These are phyloP conservation scores for Pythium aquatile DNA, from an alignment of 352 stramenopile genomes.

Conservation along the genomic window DNA sequence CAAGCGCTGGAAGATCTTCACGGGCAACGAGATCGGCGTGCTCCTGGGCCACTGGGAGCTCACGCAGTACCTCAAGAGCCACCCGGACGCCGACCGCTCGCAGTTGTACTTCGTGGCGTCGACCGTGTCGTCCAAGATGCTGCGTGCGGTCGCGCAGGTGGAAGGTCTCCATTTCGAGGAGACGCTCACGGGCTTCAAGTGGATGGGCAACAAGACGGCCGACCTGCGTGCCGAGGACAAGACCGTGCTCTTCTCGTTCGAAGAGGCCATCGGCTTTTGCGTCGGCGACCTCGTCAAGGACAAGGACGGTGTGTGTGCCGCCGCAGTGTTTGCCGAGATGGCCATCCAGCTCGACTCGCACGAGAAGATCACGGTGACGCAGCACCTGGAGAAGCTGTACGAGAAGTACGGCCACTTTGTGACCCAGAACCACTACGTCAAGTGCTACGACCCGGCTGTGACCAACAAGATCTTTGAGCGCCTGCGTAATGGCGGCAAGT, in stretches of 20 bases:
- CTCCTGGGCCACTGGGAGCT: constrained; percentile 94
- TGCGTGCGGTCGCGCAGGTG: constrained; percentile 86
- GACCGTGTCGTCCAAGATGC: constrained; percentile 97
- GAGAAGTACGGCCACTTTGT: constrained; percentile 96
- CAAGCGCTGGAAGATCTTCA: constrained; percentile 95
- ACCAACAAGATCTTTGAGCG: constrained; percentile 89
- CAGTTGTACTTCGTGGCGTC: constrained; percentile 92
- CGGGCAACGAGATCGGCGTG: constrained; percentile 97
- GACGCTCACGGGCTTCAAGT: constrained; percentile 99
- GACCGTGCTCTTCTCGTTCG: constrained; percentile 95
- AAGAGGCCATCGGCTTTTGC: constrained; percentile 99
- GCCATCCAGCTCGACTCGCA: constrained; percentile 66
- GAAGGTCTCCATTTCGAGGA: constrained; percentile 97
- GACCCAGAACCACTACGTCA: constrained; percentile 97
- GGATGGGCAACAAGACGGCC: constrained; percentile 93
- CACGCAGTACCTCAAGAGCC: constrained; percentile 56
- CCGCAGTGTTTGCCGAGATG: constrained; percentile 91
- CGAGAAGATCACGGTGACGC: constrained; percentile 50
- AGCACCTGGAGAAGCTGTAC: constrained; percentile 88
- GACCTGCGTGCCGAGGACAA: constrained; percentile 87
- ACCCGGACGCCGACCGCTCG: constrained; percentile 53
- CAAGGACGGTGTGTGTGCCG: constrained; percentile 97
- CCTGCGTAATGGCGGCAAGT: constrained; percentile 89
- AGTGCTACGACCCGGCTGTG: constrained; percentile 90
- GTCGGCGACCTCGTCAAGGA: constrained; percentile 96